phyloP scores from a whole-genome alignment of 2,329 filamentous ascomycete genomes.

The Ophiostoma sp. region DNA sequence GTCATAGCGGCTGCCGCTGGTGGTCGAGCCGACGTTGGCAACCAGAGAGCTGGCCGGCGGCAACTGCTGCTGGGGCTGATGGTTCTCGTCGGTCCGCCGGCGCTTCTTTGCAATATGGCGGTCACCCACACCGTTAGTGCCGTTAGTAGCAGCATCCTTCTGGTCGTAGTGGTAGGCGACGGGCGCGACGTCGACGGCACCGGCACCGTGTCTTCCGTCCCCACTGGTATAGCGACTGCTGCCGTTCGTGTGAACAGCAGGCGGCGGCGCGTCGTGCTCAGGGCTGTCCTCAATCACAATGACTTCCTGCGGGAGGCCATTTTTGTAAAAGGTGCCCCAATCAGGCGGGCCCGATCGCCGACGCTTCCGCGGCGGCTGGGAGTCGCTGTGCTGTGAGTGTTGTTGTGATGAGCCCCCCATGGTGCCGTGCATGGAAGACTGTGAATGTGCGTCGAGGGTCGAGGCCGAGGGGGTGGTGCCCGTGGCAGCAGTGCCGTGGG shows the following conservation, averaged over 20 bases:
- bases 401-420: conserved; percentile 44
- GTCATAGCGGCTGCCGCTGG: conserved; percentile 63
- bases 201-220: background rate
- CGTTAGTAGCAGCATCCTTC: conserved; percentile 15
- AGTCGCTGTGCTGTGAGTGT: conserved; percentile 33
- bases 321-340: conserved; percentile 80
- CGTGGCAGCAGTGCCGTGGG: conserved; percentile 24
- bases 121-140: conserved; percentile 22
- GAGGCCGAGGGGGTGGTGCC: background rate
- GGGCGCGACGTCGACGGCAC: background rate
- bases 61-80: conserved; percentile 21
- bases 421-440: conserved; percentile 25
- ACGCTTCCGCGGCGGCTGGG: conserved; percentile 48
- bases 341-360: conserved; percentile 66
- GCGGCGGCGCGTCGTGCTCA: conserved; percentile 48
- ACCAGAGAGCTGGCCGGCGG: conserved; percentile 26
- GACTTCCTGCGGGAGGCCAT: conserved; percentile 79
- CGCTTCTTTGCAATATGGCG: conserved; percentile 70
- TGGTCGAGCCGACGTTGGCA: conserved; percentile 39
- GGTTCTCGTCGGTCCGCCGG: conserved; percentile 61
- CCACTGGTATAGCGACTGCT: background rate
- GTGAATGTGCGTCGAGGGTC: conserved; percentile 34
- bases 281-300: conserved; percentile 81
- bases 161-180: conserved; percentile 29
- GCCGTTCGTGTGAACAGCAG: background rate